Evolutionary conservation across 495 filamentous ascomycete species (phyloP), one percentile per base, ranked within the genome.

Genomic region (Penicillium malachiteum): DNA sequence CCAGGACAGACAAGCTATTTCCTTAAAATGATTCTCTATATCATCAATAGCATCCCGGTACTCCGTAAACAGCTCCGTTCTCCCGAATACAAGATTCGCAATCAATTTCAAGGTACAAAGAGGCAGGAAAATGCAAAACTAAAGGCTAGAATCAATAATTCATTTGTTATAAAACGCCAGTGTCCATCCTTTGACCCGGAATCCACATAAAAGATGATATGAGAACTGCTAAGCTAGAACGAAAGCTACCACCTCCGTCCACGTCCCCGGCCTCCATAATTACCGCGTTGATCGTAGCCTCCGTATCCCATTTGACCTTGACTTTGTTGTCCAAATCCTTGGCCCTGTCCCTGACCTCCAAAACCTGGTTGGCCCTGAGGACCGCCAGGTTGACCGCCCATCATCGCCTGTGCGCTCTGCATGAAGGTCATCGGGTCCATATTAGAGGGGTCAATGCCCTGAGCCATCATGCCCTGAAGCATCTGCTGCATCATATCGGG

Each of bases 401-500:
- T 81, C 77, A 79, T 75, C 8, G 71, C 66, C 54, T 79, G 76
- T 32, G 79, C 78, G 57, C 79, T 74, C 48, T 78, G 75, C 78
- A 81, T 79, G 51, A 81, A 81, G 6, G 73, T 57, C 70, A 78
- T 78, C 1, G 81, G 84, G 58, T 90, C 88, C 86, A 95, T 90
- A 65, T 90, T 82, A 16, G 79, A 82, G 9, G 87, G 87, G 70
- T 96, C 90, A 67, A 94, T 81, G n/a, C 92, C 91, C 33, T 81
- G 80, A 14, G 84, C 79, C 78, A 91, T 91, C 87, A 95, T 91
- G 60, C 84, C 79, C 57, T 85, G 78, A 75, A 93, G 83, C 87
- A 92, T 91, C 18, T 82, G 80, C 69, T 90, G 87, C 87, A 93
- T 90, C 73, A 78, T 77, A 30, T 90, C 88, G 0, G 82, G 81